Base-by-base conservation (phyloP, 352 stramenopile species). In the Paralagenidium karlingii region DNA sequence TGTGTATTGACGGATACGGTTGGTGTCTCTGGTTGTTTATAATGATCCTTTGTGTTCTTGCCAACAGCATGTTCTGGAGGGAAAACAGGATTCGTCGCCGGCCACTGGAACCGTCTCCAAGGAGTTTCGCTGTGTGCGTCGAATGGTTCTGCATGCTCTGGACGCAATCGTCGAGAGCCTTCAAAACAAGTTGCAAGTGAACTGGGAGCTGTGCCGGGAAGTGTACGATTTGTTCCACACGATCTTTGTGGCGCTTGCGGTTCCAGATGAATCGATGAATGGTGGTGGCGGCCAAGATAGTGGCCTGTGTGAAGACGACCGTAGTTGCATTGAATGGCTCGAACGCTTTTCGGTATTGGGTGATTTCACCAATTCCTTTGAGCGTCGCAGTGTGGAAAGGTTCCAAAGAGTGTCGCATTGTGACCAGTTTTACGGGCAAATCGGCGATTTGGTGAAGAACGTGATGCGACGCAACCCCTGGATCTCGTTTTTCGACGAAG, bases 121-220 rank as follows among this genome's bases (percentile, higher is more conserved):
- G 28, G 31, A 54, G 0, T 49, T 73, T 26, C n/a, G n/a, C n/a
- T 86, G 82, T 31, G 65, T 82, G 20, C 66, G 73, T 13, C 71
- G 78, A 0, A 76, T 91, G 53, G 58, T 82, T 21, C 55, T 91
- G 5, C 68, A 80, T 30, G 68, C 65, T n/a, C 49, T 92, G 2
- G 65, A 89, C 58, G 66, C 65, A 39, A 59, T 88, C 34, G 71
- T 87, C 11, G 57, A 86, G 39, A 83, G 68, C 31, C 53, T 89
- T 29, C 76, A 85, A 50, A 68, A 87, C 28, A 68, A 63, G 22
- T 61, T 84, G n/a, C 55, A 79, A 39, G 62, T 70, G 16, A 53
- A 85, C 46, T 58, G 53, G 25, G 57, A 71, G 3, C 50, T 80
- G 3, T 85, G 70, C 55, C 60, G 62, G 27, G 78, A 70, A 27